phyloP scores from a whole-genome alignment of 306 rosid genomes.

The Quercus parvula region DNA sequence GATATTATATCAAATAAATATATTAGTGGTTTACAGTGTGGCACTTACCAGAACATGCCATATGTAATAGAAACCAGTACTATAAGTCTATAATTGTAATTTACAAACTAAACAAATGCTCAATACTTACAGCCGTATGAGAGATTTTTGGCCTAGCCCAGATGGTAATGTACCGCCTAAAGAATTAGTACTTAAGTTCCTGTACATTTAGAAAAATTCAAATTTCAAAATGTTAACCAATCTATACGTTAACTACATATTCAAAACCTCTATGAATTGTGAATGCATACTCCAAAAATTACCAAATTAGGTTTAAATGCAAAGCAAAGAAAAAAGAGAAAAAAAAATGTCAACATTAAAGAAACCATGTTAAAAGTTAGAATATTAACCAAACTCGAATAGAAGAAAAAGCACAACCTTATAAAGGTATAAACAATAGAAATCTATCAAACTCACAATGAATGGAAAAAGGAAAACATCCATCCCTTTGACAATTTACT shows the following conservation, averaged over 20 bases:
- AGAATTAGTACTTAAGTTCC: constrained; percentile 85
- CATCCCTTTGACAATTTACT: not conserved
- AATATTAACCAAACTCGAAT: not conserved
- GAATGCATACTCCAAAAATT: no score
- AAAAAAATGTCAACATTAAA: not conserved
- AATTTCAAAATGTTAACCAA: not conserved
- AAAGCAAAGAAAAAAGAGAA: not conserved
- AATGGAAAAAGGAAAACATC: not conserved
- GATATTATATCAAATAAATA: not conserved
- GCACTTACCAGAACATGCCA: constrained; percentile 9
- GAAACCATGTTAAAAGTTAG: not conserved
- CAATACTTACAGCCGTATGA: constrained; percentile 64
- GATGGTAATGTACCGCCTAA: constrained; percentile 63
- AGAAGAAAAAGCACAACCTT: not conserved
- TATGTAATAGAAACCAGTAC: not conserved
- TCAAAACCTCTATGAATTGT: constrained; percentile 1
- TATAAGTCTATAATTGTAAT: constrained; percentile 8
- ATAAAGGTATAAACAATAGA: not conserved
- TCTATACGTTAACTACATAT: not conserved
- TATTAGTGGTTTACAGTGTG: not conserved
- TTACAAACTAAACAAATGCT: constrained; percentile 7
- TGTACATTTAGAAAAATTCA: constrained; percentile 24
- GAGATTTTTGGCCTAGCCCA: constrained; percentile 72
- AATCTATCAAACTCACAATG: not conserved
- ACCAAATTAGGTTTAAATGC: not conserved